Evolutionary conservation across 768 basidiomycete genomes (phyloP).

Genomic region (Sporobolomyces roseus): DNA sequence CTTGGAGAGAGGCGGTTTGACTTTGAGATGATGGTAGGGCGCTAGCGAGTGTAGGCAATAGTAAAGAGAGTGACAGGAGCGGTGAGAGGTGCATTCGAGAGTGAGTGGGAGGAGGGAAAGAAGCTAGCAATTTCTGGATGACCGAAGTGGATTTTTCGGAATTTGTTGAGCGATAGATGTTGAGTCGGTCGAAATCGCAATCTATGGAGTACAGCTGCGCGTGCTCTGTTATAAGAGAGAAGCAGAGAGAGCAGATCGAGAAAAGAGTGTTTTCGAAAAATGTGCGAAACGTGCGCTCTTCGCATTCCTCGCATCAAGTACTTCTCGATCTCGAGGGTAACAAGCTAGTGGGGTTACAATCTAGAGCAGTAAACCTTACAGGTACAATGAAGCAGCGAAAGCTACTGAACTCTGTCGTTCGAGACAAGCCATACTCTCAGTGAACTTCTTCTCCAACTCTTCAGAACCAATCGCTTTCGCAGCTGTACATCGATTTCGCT

Average conservation of each 20-base stretch:
- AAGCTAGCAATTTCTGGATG: neutral
- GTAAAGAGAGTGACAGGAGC: too few species aligned
- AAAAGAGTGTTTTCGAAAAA: too few species aligned
- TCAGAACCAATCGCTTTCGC: slow-evolving; percentile 94
- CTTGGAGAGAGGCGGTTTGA: neutral
- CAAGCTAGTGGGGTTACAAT: too few species aligned
- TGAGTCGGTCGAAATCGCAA: neutral
- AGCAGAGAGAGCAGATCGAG: neutral
- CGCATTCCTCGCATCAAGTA: neutral
- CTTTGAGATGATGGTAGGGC: neutral
- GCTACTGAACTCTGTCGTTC: slow-evolving; percentile 41
- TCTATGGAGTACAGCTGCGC: neutral
- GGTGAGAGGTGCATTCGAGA: neutral
- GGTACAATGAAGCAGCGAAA: slow-evolving; percentile 35
- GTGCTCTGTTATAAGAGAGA: neutral
- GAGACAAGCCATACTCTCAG: slow-evolving; percentile 53
- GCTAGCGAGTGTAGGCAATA: neutral
- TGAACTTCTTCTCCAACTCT: slow-evolving; percentile 90
- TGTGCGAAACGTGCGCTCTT: neutral
- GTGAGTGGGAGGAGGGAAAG: neutral
- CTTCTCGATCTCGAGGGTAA: too few species aligned
- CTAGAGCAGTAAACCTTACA: too few species aligned
- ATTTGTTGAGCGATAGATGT: neutral
- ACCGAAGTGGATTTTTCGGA: neutral
- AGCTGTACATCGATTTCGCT: too few species aligned